These are phyloP conservation scores for Candida yuanshanica DNA, from an alignment of 805 yeast genomes.

Conservation along the genomic window DNA sequence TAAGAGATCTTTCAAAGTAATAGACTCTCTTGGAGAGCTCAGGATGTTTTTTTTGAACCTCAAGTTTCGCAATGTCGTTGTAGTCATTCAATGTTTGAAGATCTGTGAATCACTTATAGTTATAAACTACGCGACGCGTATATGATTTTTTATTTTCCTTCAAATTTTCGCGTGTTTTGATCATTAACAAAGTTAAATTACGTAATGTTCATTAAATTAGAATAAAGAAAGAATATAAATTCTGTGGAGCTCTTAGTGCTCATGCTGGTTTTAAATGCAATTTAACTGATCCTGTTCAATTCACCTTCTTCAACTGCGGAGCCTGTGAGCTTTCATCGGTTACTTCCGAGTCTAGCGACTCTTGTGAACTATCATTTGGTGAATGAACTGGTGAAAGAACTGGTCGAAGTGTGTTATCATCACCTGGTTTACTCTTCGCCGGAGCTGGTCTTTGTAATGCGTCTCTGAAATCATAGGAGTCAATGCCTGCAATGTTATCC, in stretches of 20 bases:
- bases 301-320: neutral
- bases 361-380: neutral
- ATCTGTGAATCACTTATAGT: neutral
- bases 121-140: constrained; percentile 1
- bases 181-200: too few relatives aligned
- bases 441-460: constrained; percentile 9
- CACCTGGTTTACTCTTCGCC: constrained; percentile 1
- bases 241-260: too few relatives aligned
- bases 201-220: too few relatives aligned
- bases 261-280: too few relatives aligned
- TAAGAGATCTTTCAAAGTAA: constrained; percentile 57
- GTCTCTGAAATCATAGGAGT: constrained; percentile 21
- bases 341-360: neutral
- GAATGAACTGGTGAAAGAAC: neutral
- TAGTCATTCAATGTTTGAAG: constrained; percentile 10
- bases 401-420: constrained; percentile 4
- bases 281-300: too few relatives aligned
- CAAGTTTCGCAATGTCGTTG: constrained; percentile 19
- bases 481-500: constrained; percentile 41
- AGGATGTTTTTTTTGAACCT: constrained; percentile 43
- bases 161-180: too few relatives aligned
- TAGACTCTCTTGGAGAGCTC: constrained; percentile 50
- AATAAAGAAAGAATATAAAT: too few relatives aligned
- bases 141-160: too few relatives aligned
- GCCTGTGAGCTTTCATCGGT: neutral